Conservation (phyloP, 177 flowering plant species). For the Vitis hybrid region DNA sequence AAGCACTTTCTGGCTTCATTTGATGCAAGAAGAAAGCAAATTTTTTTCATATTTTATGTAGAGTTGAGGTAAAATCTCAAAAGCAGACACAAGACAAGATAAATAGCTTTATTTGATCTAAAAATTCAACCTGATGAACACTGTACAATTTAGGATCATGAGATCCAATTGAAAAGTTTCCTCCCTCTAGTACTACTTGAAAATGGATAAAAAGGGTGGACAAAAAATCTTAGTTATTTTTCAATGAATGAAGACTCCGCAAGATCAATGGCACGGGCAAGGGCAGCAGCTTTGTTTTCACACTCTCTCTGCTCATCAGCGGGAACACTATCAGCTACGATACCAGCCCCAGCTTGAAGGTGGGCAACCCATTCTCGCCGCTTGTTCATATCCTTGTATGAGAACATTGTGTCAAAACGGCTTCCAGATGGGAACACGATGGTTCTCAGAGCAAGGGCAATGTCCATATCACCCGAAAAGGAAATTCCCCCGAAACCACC, state of each 20-base stretch:
- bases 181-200: too few species aligned
- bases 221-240: constrained; percentile 20
- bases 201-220: too few species aligned
- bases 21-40: too few species aligned
- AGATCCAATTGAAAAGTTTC: too few species aligned
- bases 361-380: constrained; percentile 94
- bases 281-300: constrained; percentile 87
- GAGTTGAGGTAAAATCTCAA: too few species aligned
- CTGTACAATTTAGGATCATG: too few species aligned
- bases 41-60: too few species aligned
- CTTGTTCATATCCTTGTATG: constrained; percentile 55
- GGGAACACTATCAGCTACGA: constrained; percentile 84
- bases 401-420: constrained; percentile 77
- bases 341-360: constrained; percentile 87
- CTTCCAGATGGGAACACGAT: constrained; percentile 77
- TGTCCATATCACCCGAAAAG: constrained; percentile 83
- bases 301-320: constrained; percentile 81
- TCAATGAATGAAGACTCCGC: constrained; percentile 84
- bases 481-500: constrained; percentile 97
- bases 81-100: too few species aligned
- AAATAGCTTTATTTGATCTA: too few species aligned
- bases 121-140: too few species aligned
- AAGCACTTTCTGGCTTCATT: too few species aligned
- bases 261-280: constrained; percentile 90
- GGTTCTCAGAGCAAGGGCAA: constrained; percentile 86